Percentiles rank a stretch among this genome's conserved stretches.
Conservation (phyloP, 805 yeast species). For the Yarrowia porcina region DNA sequence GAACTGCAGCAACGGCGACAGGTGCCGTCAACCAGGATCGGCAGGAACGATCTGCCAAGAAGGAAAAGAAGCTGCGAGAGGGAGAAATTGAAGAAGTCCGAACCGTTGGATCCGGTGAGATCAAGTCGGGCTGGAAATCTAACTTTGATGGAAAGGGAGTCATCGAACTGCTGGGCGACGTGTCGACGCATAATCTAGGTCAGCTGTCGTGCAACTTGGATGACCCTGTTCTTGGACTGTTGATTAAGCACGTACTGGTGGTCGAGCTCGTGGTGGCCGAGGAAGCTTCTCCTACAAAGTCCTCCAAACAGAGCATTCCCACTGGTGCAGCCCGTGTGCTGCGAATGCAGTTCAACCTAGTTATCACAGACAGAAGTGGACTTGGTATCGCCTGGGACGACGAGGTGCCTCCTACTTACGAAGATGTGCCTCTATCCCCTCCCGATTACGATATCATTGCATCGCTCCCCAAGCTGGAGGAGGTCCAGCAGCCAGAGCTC, state of each 20-base stretch:
- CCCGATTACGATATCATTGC: slow-evolving; percentile 61
- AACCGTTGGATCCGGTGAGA: slow-evolving; percentile 71
- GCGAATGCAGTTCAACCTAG: slow-evolving; percentile 88
- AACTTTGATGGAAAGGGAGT: slow-evolving; percentile 78
- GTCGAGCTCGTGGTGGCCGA: slow-evolving; percentile 94
- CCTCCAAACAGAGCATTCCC: slow-evolving; percentile 38
- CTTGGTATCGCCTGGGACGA: slow-evolving; percentile 98
- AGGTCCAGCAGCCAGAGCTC: slow-evolving; percentile 24
- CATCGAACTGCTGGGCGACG: slow-evolving; percentile 54
- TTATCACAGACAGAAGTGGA: slow-evolving; percentile 85
- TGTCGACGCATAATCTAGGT: slow-evolving; percentile 38
- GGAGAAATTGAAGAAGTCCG: slow-evolving; percentile 58
- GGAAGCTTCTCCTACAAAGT: slow-evolving; percentile 45
- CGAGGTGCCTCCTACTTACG: slow-evolving; percentile 96
- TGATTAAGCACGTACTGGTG: slow-evolving; percentile 69
- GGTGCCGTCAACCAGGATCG: slow-evolving; percentile 2
- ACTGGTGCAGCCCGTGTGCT: slow-evolving; percentile 95
- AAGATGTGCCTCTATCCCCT: slow-evolving; percentile 81
- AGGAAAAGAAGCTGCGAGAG: slow-evolving; percentile 25
- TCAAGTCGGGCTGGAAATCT: slow-evolving; percentile 92
- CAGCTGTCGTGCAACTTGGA: slow-evolving; percentile 75
- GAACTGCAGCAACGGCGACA: slow-evolving; percentile 29
- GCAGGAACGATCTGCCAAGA: slow-evolving; percentile 7
- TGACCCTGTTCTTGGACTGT: slow-evolving; percentile 76
- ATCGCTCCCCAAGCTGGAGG: slow-evolving; percentile 34